Conservation (phyloP, 805 yeast genomes). For the Candida sonorensis region DNA sequence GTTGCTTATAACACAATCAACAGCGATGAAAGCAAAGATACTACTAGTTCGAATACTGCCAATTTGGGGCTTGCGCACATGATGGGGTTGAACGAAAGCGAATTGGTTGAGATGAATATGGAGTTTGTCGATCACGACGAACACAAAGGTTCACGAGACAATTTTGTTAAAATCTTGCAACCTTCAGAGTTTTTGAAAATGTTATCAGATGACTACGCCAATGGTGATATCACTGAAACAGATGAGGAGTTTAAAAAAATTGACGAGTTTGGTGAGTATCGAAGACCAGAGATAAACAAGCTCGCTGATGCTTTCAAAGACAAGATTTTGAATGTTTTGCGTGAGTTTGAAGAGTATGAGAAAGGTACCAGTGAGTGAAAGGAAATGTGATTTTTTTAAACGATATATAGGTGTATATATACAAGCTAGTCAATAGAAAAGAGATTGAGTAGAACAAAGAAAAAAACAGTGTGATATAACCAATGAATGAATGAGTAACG, state of each 20-base stretch:
- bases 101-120: slow-evolving; percentile 38
- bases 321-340: slow-evolving; percentile 5
- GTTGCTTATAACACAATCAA: slow-evolving; percentile 9
- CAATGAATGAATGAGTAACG: no score
- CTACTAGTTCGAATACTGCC: slow-evolving; percentile 21
- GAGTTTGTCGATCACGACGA: slow-evolving; percentile 15
- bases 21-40: slow-evolving; percentile 1
- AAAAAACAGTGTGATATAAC: no score
- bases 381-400: no score
- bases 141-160: slow-evolving; percentile 3
- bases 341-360: slow-evolving; percentile 3
- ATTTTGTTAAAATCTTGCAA: slow-evolving; percentile 3
- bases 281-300: slow-evolving; percentile 11
- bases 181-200: slow-evolving; percentile 10
- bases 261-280: slow-evolving; percentile 19
- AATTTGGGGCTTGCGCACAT: slow-evolving; percentile 4
- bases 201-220: slow-evolving; percentile 6
- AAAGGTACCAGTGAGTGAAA: no score
- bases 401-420: no score
- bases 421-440: no score
- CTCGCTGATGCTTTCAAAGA: slow-evolving; percentile 13
- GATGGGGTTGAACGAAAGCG: slow-evolving; percentile 35
- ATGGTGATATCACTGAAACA: slow-evolving; percentile 7
- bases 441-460: no score
- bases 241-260: slow-evolving; percentile 12